phyloP scores from a whole-genome alignment of 352 stramenopile genomes.

The Phytophthora uliginosa region DNA sequence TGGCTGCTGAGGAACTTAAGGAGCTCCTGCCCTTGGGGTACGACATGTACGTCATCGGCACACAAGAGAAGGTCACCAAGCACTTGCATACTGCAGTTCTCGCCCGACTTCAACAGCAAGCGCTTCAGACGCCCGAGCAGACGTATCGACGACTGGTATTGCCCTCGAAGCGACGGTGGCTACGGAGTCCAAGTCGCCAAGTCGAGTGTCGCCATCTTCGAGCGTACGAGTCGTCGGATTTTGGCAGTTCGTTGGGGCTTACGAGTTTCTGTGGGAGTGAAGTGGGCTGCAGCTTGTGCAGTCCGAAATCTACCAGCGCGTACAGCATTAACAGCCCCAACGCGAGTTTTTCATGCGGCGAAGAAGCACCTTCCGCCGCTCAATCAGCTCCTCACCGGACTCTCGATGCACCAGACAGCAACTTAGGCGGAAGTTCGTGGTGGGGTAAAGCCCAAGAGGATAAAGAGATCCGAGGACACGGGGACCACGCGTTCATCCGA shows the following conservation, averaged over 20 bases:
- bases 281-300: slow-evolving; percentile 16
- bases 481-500: slow-evolving; percentile 69
- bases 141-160: slow-evolving; percentile 42
- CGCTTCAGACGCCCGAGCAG: slow-evolving; percentile 1
- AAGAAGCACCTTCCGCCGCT: slow-evolving; percentile 5
- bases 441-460: slow-evolving; percentile 28
- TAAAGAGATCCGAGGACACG: slow-evolving; percentile 63
- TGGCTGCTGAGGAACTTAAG: slow-evolving; percentile 43
- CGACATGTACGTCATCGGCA: slow-evolving; percentile 80
- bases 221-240: slow-evolving; percentile 22
- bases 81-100: slow-evolving; percentile 66
- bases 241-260: slow-evolving; percentile 11
- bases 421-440: slow-evolving; percentile 1
- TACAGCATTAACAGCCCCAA: slow-evolving; percentile 18
- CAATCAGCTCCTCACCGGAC: not conserved
- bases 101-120: slow-evolving; percentile 45
- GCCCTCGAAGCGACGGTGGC: slow-evolving; percentile 13
- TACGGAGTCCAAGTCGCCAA: not conserved
- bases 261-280: slow-evolving; percentile 22
- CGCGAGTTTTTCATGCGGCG: slow-evolving; percentile 18
- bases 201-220: slow-evolving; percentile 13
- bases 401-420: not conserved
- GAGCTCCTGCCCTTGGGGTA: slow-evolving; percentile 72
- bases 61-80: slow-evolving; percentile 80
- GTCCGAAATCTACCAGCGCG: slow-evolving; percentile 7